Base-by-base conservation (phyloP, 163 green algal genomes). In the Volvox carteri region DNA sequence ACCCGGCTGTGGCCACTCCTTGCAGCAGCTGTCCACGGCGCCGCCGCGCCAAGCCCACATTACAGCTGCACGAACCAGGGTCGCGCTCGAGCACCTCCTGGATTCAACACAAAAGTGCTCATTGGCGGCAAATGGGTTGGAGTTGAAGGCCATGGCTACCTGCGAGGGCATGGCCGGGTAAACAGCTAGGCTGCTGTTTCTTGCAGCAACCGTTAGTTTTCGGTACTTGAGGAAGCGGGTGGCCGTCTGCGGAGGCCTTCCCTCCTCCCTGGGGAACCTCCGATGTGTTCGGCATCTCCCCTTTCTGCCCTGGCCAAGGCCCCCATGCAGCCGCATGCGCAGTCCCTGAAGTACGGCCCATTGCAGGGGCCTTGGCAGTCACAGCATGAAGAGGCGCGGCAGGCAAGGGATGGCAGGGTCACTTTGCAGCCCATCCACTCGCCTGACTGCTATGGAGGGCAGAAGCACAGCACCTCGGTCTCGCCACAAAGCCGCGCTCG, bases 331-430 rank as follows among this genome's bases (percentile, higher is more conserved):
- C n/a, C 50, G 75, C 30, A 42, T 52, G 44, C 60, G 62, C 62
- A 78, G 65, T 46, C 62, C 41, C 42, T 46, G 25, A 41, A 86
- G 44, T 65, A 21, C 65, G 70, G 78, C n/a, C 62, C 78, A 37
- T 46, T 79, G 81, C 81, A 87, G 81, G 81, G 62, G 39, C 46
- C 81, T 79, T 87, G 81, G 65, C 81, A 87, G 81, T 79, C 14
- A 58, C 35, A 72, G 81, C 81, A 79, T 78, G 65, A 79, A 80
- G 81, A 79, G 81, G 81, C 50, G 62, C 81, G 46, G 65, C 67
- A 70, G 77, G 65, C 48, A 9, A 28, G 30, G 35, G 46, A 30
- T 78, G 73, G n/a, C 42, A 80, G 8, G 44, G 56, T 65, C 68
- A 74, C 28, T 78, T 68, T 68, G n/a, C 42, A 7, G 44, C 58